Base-by-base conservation (phyloP, 2,329 filamentous ascomycete species). In the Curvularia sp. region DNA sequence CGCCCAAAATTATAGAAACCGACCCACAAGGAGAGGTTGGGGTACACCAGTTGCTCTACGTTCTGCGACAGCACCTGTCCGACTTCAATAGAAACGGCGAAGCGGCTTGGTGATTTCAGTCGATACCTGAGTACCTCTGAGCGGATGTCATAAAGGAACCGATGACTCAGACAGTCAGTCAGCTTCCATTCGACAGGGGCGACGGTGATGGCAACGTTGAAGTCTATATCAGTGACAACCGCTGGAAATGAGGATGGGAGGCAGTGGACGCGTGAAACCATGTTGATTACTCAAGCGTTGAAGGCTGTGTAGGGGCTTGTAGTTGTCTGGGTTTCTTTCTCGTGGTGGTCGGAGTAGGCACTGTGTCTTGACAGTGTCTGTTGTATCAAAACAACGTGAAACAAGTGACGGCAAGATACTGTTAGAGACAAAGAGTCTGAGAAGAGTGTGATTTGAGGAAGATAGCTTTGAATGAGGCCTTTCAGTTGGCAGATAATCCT, bases 1-100 rank as follows among this genome's bases (percentile, higher is more conserved):
- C 10, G 28, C 3, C 52, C n/a, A 7, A 63, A 58, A 22, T 55
- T 52, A 13, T 56, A 42, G 31, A 66, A 64, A 18, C 58, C 47
- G 2, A 67, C 56, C 4, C n/a, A 53, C 3, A 63, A 38, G 20
- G 6, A 2, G 10, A 60, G 53, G 6, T 26, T 3, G 0, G 8
- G 12, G 18, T 18, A 31, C 2, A 59, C 10, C 52, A 2, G 26
- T 5, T 12, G 46, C 0, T 44, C 39, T 4, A n/a, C 1, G 30
- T 49, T 15, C 55, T 52, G 9, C 22, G 24, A 15, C 5, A 30
- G 22, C 1, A 47, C 46, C 9, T 64, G 62, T 15, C 44, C 42
- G 4, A 64, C 53, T 2, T 59, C 44, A 6, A 66, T 56, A 0
- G 46, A 15, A 6, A 44, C 3, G 7, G 38, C 48, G 41, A 56